Base-by-base conservation (phyloP, 176 grass and related monocot species). In the Leersia perrieri region DNA sequence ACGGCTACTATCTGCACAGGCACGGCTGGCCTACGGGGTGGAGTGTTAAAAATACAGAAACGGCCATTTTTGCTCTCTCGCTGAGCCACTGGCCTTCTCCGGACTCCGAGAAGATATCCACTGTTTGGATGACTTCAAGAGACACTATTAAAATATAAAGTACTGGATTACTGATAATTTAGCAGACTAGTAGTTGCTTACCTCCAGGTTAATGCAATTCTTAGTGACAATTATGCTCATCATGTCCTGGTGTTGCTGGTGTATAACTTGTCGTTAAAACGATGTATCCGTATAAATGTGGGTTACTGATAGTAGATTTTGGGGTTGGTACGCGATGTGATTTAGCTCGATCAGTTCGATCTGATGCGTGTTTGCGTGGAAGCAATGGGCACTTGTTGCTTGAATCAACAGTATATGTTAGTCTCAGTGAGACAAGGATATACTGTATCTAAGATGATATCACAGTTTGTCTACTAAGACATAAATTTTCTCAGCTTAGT, bases 321-420 rank as follows among this genome's bases (percentile, higher is more conserved):
- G 38, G 75, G 80, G 36, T 79, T 83, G 74, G 61, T 68, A 61
- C 79, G 36, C 30, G 16, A 36, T 13, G 65, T 4, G 64, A 75
- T 71, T 30, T 32, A 25, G 51, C 41, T 68, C 35, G 57, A 65
- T 64, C 51, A 9, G 51, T 57, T 73, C 66, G 74, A 88, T 61
- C 63, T 9, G 22, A 44, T 23, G 53, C 53, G 53, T 58, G 29
- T 41, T 89, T 23, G 65, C 82, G 87, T 89, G 34, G 72, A 89
- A 89, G 77, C 78, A 81, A 85, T 65, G 1, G 8, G 9, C 58
- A 36, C 55, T 70, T 51, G 10, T 81, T 85, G 87, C 87, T 89
- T 85, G 20, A 89, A 77, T 89, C 72, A 66, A 89, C 82, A 72
- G 66, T 15, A 25, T 85, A 81, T 81, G 64, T 22, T 61, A 33